Conservation (phyloP, 2,329 filamentous ascomycete genomes). For the Sordariomycetes sp. region DNA sequence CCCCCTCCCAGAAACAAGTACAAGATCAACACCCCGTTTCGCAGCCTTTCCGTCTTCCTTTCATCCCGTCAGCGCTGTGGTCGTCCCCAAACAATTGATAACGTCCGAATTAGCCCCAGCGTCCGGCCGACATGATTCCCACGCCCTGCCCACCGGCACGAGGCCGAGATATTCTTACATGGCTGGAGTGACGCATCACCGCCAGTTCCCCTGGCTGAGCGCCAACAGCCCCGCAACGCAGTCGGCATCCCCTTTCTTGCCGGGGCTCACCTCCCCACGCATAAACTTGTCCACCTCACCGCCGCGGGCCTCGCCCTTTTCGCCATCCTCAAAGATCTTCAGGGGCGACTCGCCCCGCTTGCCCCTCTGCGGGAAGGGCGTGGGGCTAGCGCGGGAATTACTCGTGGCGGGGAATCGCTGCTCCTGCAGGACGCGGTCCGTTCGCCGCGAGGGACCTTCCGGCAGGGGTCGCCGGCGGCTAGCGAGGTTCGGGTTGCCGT, state of each 20-base stretch:
- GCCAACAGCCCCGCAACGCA: slow-evolving; percentile 83
- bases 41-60: neutral
- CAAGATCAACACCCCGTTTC: neutral
- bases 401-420: slow-evolving; percentile 19
- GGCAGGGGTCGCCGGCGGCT: slow-evolving; percentile 14
- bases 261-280: slow-evolving; percentile 52
- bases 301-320: slow-evolving; percentile 10
- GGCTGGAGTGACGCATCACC: slow-evolving; percentile 3
- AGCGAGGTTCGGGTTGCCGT: slow-evolving; percentile 17
- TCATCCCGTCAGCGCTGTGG: neutral
- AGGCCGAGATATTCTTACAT: neutral
- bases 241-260: slow-evolving; percentile 73
- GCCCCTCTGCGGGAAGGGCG: slow-evolving; percentile 20
- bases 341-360: slow-evolving; percentile 20
- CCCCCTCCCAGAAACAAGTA: neutral
- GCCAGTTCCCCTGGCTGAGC: slow-evolving; percentile 85
- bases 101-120: no score
- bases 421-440: slow-evolving; percentile 26
- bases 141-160: neutral
- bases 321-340: slow-evolving; percentile 42
- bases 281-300: slow-evolving; percentile 69
- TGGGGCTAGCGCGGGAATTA: slow-evolving; percentile 26
- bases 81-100: neutral
- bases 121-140: neutral
- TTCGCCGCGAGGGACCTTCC: slow-evolving; percentile 18